phyloP scores from a whole-genome alignment of 192 early-diverging fungal species.

The Jimgerdemannia lactiflua region DNA sequence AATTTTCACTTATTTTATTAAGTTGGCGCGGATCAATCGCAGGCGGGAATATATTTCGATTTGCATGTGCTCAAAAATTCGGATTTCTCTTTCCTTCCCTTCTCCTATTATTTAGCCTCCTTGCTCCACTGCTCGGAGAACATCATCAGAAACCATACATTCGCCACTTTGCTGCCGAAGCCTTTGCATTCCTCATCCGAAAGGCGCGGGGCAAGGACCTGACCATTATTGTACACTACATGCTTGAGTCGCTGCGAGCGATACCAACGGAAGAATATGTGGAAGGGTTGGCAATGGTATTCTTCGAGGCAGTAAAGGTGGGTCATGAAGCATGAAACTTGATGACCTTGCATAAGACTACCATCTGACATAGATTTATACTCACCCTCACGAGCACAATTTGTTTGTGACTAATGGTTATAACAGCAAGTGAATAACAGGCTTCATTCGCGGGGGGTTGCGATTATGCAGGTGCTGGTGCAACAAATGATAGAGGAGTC shows the following conservation, averaged over 20 bases:
- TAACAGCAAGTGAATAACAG: slow-evolving; percentile 42
- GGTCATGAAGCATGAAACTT: slow-evolving; percentile 1
- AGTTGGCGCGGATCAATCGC: neutral
- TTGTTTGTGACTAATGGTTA: neutral
- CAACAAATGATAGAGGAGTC: slow-evolving; percentile 32
- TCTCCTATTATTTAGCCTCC: slow-evolving; percentile 38
- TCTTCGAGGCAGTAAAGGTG: slow-evolving; percentile 81
- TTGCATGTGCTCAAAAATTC: neutral
- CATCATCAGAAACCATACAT: slow-evolving; percentile 70
- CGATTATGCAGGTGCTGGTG: slow-evolving; percentile 41
- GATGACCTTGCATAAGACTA: too few relatives aligned
- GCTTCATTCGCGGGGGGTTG: slow-evolving; percentile 43
- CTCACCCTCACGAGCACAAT: neutral
- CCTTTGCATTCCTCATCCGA: slow-evolving; percentile 87
- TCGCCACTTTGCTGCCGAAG: slow-evolving; percentile 86
- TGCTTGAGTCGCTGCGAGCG: slow-evolving; percentile 49
- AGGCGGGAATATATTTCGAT: neutral
- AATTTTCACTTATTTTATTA: too few relatives aligned
- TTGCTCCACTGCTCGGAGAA: slow-evolving; percentile 68
- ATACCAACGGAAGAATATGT: slow-evolving; percentile 47
- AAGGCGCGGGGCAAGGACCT: slow-evolving; percentile 65
- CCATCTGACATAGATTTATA: neutral
- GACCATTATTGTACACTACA: slow-evolving; percentile 57
- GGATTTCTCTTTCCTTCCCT: neutral
- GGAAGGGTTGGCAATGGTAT: slow-evolving; percentile 78